Conservation (phyloP, 2,329 filamentous ascomycete genomes). For the Tolypocladium tropicale region DNA sequence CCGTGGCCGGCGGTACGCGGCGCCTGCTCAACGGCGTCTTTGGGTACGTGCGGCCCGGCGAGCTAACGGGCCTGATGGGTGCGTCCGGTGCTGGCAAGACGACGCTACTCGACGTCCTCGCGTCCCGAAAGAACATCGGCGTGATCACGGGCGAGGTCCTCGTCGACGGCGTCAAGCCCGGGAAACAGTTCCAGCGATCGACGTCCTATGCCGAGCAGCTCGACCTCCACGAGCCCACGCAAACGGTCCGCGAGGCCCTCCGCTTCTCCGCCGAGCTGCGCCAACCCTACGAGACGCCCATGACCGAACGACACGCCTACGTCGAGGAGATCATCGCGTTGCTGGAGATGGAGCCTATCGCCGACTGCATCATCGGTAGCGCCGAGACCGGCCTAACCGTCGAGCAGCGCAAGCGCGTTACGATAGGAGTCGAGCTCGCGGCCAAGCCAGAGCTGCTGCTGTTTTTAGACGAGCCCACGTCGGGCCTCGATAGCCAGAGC, state of each 20-base stretch:
- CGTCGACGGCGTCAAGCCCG: conserved; percentile 45
- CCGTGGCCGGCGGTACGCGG: conserved; percentile 44
- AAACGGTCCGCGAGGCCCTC: conserved; percentile 54
- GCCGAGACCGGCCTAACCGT: conserved; percentile 61
- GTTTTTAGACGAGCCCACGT: conserved; percentile 72
- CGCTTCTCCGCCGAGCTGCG: conserved; percentile 53
- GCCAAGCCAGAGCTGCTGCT: conserved; percentile 70
- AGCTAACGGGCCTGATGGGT: conserved; percentile 72
- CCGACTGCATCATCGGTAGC: conserved; percentile 47
- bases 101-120: conserved; percentile 69
- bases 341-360: conserved; percentile 47
- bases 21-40: conserved; percentile 45
- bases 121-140: conserved; percentile 49
- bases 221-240: conserved; percentile 50
- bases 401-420: conserved; percentile 64
- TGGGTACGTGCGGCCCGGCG: conserved; percentile 67
- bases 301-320: conserved; percentile 45
- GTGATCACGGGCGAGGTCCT: conserved; percentile 47
- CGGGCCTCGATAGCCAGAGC: conserved; percentile 51
- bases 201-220: conserved; percentile 55
- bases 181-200: conserved; percentile 49
- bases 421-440: conserved; percentile 81
- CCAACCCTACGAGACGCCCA: conserved; percentile 42
- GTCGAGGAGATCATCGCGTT: conserved; percentile 52
- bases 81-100: conserved; percentile 83